phyloP scores from a whole-genome alignment of 768 basidiomycete species.

The Mrakia hoshinonis region DNA sequence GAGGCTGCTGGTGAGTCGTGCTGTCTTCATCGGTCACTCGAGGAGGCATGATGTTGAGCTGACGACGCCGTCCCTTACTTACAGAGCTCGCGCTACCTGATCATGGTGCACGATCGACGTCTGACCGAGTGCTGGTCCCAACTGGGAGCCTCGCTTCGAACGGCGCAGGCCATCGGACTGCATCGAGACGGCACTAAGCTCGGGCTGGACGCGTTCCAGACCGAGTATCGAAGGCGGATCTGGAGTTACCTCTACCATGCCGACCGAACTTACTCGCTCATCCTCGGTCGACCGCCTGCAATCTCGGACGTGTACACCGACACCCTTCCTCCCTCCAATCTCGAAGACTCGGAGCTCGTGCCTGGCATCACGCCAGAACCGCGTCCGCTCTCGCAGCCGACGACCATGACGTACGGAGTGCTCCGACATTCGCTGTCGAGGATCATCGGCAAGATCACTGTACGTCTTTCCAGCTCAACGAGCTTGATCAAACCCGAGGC shows the following conservation, averaged over 20 bases:
- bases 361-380: conserved; percentile 32
- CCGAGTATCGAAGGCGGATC: conserved; percentile 81
- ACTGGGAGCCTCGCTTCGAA: conserved; percentile 81
- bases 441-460: conserved; percentile 58
- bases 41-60: not conserved
- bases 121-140: conserved; percentile 81
- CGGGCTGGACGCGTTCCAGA: conserved; percentile 52
- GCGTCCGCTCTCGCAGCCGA: conserved; percentile 52
- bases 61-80: not conserved
- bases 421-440: conserved; percentile 70
- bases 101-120: conserved; percentile 42
- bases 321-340: conserved; percentile 54
- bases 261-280: conserved; percentile 81
- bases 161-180: conserved; percentile 84
- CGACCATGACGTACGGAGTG: conserved; percentile 78
- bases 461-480: not conserved
- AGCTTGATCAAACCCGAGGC: not conserved
- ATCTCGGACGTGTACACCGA: conserved; percentile 86
- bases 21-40: not conserved
- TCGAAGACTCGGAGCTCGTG: conserved; percentile 40
- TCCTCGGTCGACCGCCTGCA: conserved; percentile 69
- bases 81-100: conserved; percentile 60
- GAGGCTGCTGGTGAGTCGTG: conserved; percentile 56
- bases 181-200: conserved; percentile 80
- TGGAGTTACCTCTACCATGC: conserved; percentile 79